Percentiles rank a stretch among this genome's conserved stretches.
phyloP scores from a whole-genome alignment of 2,329 filamentous ascomycete genomes.

The Ceratocystis diversiconidia region DNA sequence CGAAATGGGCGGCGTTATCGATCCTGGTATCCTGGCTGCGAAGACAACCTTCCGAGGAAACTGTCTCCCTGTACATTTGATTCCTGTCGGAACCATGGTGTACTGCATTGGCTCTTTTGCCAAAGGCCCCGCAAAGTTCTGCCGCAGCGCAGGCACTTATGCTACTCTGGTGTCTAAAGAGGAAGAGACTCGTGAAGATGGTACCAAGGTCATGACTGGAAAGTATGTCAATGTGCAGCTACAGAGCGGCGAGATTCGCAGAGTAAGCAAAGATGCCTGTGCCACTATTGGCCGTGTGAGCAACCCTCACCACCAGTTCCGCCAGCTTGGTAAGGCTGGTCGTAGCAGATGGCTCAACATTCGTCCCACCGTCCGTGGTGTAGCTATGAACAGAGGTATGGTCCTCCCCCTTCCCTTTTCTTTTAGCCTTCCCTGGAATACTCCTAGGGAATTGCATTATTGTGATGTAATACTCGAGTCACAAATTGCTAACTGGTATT shows the following conservation, averaged over 20 bases:
- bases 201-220: constrained; percentile 48
- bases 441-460: too few relatives aligned
- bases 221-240: constrained; percentile 72
- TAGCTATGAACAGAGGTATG: constrained; percentile 93
- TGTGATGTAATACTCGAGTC: neutral
- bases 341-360: constrained; percentile 88
- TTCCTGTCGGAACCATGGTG: constrained; percentile 83
- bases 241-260: constrained; percentile 84
- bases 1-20: constrained; percentile 82
- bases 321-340: constrained; percentile 87
- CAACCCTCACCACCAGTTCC: constrained; percentile 82
- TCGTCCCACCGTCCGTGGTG: constrained; percentile 84
- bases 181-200: constrained; percentile 50
- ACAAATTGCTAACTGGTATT: constrained; percentile 5
- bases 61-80: constrained; percentile 88
- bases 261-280: constrained; percentile 81
- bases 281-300: constrained; percentile 89
- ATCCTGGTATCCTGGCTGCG: constrained; percentile 89
- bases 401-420: neutral
- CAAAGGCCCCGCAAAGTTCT: constrained; percentile 71
- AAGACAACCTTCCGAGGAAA: constrained; percentile 91
- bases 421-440: neutral
- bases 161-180: constrained; percentile 83
- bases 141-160: constrained; percentile 85
- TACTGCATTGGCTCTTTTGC: constrained; percentile 74